Base-by-base conservation (phyloP, 1,284 basidiomycete genomes). In the Volvariella surrecta region DNA sequence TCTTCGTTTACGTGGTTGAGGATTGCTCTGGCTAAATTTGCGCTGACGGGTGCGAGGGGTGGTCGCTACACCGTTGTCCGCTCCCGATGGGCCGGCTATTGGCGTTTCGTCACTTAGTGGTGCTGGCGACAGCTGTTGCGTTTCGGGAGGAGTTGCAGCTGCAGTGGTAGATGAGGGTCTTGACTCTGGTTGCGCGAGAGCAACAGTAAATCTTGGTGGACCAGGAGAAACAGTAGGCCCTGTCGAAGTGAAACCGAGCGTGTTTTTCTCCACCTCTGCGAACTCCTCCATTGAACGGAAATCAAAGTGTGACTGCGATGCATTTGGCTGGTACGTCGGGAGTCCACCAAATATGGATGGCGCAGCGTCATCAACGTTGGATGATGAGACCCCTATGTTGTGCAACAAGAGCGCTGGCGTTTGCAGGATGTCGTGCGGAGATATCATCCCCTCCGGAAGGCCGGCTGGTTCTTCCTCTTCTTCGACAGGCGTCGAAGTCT, bases 241-340 rank as follows among this genome's bases (percentile, higher is more conserved):
- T 15, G 34, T 19, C 8, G n/a, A 16, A 6, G 58, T 59, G 20
- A 82, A 61, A 18, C 77, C 76, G 1, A 81, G 66, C 43, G 60
- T 62, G 46, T 69, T 56, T 53, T 87, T 84, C 62, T 96, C 92
- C 18, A 73, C 72, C 0, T 63, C 62, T 0, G 87, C 88, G 60
- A 85, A 96, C 11, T 78, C 74, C 56, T 96, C 93, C 74, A 96
- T 83, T 0, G 66, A 69, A 0, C 60, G 55, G 58, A 94, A 96
- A 58, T 93, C 81, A 58, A 91, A 95, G 11, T 70, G 64, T 17
- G 72, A 66, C 17, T 60, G 68, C 18, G 64, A 68, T 15, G 59
- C 59, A 50, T 73, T 74, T 1, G 72, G 66, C 48, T 79, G 79
- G 50, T 85, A 87, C 42, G 75, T 74, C 0, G 80, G 80, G 17